phyloP scores from a whole-genome alignment of 2,329 filamentous ascomycete species.

The Cryphonectria japonica region DNA sequence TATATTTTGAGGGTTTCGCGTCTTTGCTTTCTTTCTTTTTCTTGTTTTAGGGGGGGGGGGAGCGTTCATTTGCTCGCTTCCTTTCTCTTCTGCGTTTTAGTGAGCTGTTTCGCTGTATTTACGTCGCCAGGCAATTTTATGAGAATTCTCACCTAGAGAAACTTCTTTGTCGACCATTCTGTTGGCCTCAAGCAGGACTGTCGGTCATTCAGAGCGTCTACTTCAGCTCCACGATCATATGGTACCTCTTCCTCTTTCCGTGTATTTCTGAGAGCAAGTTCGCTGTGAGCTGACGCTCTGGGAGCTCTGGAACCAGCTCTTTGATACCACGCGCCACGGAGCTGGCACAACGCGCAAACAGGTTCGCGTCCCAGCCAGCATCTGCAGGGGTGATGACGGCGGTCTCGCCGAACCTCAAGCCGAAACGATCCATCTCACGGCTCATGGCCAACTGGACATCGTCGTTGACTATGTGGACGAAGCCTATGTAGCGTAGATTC shows the following conservation, averaged over 20 bases:
- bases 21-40: too few relatives aligned
- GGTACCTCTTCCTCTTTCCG: background rate
- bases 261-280: background rate
- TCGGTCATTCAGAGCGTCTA: background rate
- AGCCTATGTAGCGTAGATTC: background rate
- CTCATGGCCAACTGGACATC: background rate
- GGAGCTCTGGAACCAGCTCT: background rate
- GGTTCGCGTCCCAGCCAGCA: background rate
- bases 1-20: too few relatives aligned
- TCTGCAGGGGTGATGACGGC: background rate
- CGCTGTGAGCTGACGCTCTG: background rate
- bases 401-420: background rate
- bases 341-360: constrained; percentile 5
- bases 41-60: too few relatives aligned
- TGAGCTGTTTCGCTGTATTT: background rate
- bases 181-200: background rate
- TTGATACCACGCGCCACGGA: background rate
- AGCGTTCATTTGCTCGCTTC: too few relatives aligned
- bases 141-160: background rate
- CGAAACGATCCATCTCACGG: background rate
- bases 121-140: background rate
- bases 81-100: background rate
- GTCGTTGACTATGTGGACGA: constrained; percentile 2
- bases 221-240: background rate
- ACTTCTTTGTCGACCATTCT: background rate